Base-by-base conservation (phyloP, 257 asterid species). In the Solanum acaule region DNA sequence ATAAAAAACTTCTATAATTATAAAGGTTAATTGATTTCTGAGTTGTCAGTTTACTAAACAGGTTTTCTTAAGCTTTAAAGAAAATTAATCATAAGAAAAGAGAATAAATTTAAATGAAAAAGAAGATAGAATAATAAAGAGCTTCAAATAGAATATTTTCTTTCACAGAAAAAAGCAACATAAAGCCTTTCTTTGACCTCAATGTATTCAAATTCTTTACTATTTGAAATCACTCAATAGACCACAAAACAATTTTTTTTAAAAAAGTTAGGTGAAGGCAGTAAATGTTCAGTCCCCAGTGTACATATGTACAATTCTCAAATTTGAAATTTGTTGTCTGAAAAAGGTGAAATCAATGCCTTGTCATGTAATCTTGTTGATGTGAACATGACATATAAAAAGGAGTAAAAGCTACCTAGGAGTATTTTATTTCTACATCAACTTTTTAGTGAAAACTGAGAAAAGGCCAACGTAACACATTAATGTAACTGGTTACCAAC, bases 401-500 rank as follows among this genome's bases (percentile, higher is more conserved):
- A 33, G 27, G 4, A 73, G 46, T 73, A 34, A 72, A 72, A 33
- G 85, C 10, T 81, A 29, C 42, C 68, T 81, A 46, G 68, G 67
- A 16, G 68, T 81, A 81, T 6, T 81, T 10, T 20, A 81, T 46
- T 81, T 49, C 42, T 46, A 52, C 27, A 27, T 46, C 68, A 46
- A 18, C 86, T 46, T 56, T 27, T 81, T 81, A 15, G 85, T 81
- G 86, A 46, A 18, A 46, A 27, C 59, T 46, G 42, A 81, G 42
- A 10, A 29, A 79, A 49, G 68, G 68, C 18, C 68, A 81, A 46
- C 33, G 29, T 81, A 29, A 31, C 91, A 90, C 86, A 82, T 89
- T 70, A 81, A 88, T 89, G 92, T 34, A 44, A 78, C 85, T 78
- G 49, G 38, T 23, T 78, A 52, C 35, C n/a, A 44, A 81, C 40